Base-by-base conservation (phyloP, 1,139 yeast species). In the Yamadazyma epiphylla region DNA sequence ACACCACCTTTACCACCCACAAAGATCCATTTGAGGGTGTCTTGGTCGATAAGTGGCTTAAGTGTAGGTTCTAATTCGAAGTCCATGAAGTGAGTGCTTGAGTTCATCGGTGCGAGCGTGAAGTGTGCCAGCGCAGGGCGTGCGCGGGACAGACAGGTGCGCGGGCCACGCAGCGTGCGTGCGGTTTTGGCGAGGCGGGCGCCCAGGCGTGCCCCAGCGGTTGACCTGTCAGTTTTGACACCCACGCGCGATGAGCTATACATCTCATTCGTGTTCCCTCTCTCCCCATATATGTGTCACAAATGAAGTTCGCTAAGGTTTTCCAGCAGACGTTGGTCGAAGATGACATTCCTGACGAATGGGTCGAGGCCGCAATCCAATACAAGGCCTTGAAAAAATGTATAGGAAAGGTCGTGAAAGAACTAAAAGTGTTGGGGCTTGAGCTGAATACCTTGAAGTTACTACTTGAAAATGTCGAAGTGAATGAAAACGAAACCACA, bases 1-100 rank as follows among this genome's bases (percentile, higher is more conserved):
- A 91, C 98, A 60, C 98, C 98, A 55, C 98, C 98, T 68, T 91
- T 91, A 48, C 98, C 98, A 39, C 98, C 98, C 25, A 89, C 97
- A 53, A 91, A 91, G 43, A 91, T 84, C 98, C 98, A 91, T 52
- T 85, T 85, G 50, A 91, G 74, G 12, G 91, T 63, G 20, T 74
- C 83, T 43, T 82, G 87, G 19, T 67, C 51, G 30, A 83, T 64
- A 31, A 83, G 61, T 15, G 84, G 77, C 45, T 76, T 76, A 44
- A 83, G 70, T 21, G 82, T 78, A 38, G 89, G 87, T 46, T 81
- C 89, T 35, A 68, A 54, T 39, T 66, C 73, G 33, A 68, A 63
- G 37, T 68, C 74, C 74, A 67, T 68, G 24, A 10, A 15, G 11
- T 15, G 21, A 16, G 19, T 5, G 13, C 5, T 16, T 25, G 27